phyloP scores from a whole-genome alignment of 768 basidiomycete genomes.

The Cubamyces lactineus region DNA sequence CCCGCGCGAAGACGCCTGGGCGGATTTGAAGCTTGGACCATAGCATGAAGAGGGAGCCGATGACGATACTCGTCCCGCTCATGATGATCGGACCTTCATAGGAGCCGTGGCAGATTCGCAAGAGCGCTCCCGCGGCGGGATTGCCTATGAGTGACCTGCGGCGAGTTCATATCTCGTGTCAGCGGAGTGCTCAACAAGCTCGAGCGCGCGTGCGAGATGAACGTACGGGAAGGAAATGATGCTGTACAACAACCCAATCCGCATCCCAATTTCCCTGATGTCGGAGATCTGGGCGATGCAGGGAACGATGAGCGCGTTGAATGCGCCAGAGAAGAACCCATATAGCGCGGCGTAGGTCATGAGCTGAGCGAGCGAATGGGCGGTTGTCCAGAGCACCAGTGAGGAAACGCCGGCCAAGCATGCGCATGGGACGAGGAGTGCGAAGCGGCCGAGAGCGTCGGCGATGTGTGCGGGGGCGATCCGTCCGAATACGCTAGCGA shows the following conservation, averaged over 20 bases:
- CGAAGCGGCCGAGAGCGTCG: slow-evolving; percentile 67
- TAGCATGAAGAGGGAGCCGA: slow-evolving; percentile 61
- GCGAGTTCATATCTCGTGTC: not conserved
- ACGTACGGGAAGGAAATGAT: slow-evolving; percentile 73
- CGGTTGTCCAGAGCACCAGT: slow-evolving; percentile 58
- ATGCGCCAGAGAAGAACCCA: slow-evolving; percentile 68
- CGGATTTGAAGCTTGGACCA: slow-evolving; percentile 36
- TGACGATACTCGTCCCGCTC: slow-evolving; percentile 60
- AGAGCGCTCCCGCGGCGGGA: slow-evolving; percentile 62
- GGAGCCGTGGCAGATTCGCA: slow-evolving; percentile 49
- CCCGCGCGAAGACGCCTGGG: slow-evolving; percentile 18
- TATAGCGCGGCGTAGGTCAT: slow-evolving; percentile 57
- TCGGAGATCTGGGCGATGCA: slow-evolving; percentile 74
- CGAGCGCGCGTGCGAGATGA: not conserved
- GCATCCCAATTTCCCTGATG: slow-evolving; percentile 57
- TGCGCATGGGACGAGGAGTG: slow-evolving; percentile 66
- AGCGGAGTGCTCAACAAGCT: not conserved
- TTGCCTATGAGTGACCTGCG: slow-evolving; percentile 63
- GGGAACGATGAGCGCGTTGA: slow-evolving; percentile 67
- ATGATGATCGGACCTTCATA: slow-evolving; percentile 56
- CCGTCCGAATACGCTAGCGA: slow-evolving; percentile 66
- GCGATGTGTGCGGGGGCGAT: slow-evolving; percentile 64
- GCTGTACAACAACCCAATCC: slow-evolving; percentile 66
- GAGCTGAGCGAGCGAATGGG: slow-evolving; percentile 42
- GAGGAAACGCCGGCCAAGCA: slow-evolving; percentile 63